Percentiles rank a stretch among this genome's conserved stretches.
Conservation (phyloP, 2,329 filamentous ascomycete genomes). For the Ramularia collo-cygni region DNA sequence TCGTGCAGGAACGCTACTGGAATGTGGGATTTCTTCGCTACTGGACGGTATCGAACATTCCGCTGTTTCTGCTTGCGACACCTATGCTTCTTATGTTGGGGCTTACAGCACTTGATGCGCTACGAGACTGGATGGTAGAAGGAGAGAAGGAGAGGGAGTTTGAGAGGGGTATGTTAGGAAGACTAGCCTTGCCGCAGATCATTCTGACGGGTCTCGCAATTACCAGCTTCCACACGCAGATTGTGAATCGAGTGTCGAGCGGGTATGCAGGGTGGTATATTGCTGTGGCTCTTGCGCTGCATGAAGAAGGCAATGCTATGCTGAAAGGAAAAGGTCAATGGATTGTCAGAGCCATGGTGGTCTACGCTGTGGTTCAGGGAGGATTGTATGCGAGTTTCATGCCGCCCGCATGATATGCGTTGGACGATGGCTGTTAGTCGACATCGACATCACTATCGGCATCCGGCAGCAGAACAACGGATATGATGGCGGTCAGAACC, state of each 20-base stretch:
- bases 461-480: no score
- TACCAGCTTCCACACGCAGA: slow-evolving; percentile 85
- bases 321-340: slow-evolving; percentile 14
- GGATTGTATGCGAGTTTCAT: slow-evolving; percentile 83
- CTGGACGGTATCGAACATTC: slow-evolving; percentile 81
- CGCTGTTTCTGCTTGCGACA: slow-evolving; percentile 75
- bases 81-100: slow-evolving; percentile 68
- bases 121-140: neutral
- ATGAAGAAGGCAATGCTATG: slow-evolving; percentile 6
- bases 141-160: slow-evolving; percentile 5
- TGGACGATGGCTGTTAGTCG: no score
- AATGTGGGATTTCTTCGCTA: slow-evolving; percentile 81
- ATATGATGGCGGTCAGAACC: no score
- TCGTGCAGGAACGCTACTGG: slow-evolving; percentile 89
- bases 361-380: slow-evolving; percentile 78
- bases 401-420: slow-evolving; percentile 58
- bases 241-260: slow-evolving; percentile 81
- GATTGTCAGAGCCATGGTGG: slow-evolving; percentile 61
- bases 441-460: no score
- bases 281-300: slow-evolving; percentile 55
- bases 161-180: slow-evolving; percentile 15
- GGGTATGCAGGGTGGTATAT: slow-evolving; percentile 87
- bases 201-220: slow-evolving; percentile 64
- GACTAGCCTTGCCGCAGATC: slow-evolving; percentile 60
- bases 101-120: slow-evolving; percentile 45